Percentiles rank a stretch among this genome's conserved stretches.
These are phyloP conservation scores for Artemisia argyi DNA, from an alignment of 129 eudicot genomes.

Conservation along the genomic window DNA sequence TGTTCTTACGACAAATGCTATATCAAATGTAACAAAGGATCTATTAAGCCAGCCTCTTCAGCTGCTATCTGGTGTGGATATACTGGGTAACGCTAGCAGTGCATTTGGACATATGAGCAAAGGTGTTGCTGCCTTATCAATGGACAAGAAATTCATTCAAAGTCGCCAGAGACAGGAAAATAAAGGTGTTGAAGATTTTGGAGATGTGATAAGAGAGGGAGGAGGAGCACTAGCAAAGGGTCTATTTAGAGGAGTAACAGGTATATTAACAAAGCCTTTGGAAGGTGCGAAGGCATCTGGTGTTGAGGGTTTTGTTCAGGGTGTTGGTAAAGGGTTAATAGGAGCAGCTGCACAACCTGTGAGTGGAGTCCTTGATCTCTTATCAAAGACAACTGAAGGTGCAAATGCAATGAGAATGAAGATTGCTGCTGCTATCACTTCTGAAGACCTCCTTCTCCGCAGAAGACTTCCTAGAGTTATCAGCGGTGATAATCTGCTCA, in stretches of 20 bases:
- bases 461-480: conserved; percentile 92
- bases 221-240: conserved; percentile 99
- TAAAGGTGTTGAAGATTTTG: conserved; percentile 90
- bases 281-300: conserved; percentile 99
- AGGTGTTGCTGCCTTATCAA: conserved; percentile 98
- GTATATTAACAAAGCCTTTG: conserved; percentile 93
- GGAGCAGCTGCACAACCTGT: conserved; percentile 99
- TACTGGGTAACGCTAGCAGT: conserved; percentile 97
- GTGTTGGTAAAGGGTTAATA: conserved; percentile 96
- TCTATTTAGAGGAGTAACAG: conserved; percentile 88
- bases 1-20: conserved; percentile 68
- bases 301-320: conserved; percentile 97
- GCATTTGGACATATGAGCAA: conserved; percentile 99
- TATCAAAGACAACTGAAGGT: conserved; percentile 99
- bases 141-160: conserved; percentile 98
- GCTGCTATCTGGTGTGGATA: conserved; percentile 96
- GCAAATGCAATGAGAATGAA: conserved; percentile 99
- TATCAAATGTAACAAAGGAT: conserved; percentile 82
- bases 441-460: conserved; percentile 96
- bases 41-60: conserved; percentile 94
- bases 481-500: conserved; percentile 90
- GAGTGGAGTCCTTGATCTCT: conserved; percentile 91
- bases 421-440: conserved; percentile 88
- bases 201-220: conserved; percentile 96
- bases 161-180: conserved; percentile 94